phyloP scores from a whole-genome alignment of 768 basidiomycete species.

The Boletus insuetus region DNA sequence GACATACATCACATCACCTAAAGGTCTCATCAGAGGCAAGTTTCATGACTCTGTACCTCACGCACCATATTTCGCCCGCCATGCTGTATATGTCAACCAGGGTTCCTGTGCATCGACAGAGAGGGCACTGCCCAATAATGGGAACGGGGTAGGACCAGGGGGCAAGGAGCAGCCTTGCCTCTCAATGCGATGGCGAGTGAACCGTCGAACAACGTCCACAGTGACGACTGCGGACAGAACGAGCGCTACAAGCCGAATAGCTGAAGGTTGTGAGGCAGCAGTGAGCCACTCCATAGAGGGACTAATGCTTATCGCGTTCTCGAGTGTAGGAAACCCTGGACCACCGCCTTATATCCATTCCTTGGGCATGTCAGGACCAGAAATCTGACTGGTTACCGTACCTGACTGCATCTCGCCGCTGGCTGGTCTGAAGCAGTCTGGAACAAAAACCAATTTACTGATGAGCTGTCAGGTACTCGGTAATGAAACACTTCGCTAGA shows the following conservation, averaged over 20 bases:
- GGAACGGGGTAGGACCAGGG: constrained; percentile 5
- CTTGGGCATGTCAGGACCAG: no score
- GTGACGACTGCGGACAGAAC: neutral
- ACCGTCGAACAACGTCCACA: neutral
- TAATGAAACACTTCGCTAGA: no score
- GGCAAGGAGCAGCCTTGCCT: constrained; percentile 2
- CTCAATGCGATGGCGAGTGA: neutral
- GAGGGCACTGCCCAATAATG: constrained; percentile 2
- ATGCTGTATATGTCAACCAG: constrained; percentile 4
- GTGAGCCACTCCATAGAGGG: neutral
- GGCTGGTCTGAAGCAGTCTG: no score
- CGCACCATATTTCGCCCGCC: constrained; percentile 6
- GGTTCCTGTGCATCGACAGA: constrained; percentile 1
- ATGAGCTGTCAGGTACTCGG: no score
- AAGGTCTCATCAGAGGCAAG: neutral
- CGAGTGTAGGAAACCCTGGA: no score
- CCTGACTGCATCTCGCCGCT: no score
- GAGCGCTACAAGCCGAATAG: neutral
- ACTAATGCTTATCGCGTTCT: no score
- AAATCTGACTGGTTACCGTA: no score
- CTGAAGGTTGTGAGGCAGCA: neutral
- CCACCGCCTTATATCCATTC: no score
- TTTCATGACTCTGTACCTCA: neutral
- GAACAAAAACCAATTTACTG: no score
- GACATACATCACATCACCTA: constrained; percentile 4